Evolutionary conservation across 495 filamentous ascomycete genomes (phyloP).

Genomic region (Penicillium goetzii): DNA sequence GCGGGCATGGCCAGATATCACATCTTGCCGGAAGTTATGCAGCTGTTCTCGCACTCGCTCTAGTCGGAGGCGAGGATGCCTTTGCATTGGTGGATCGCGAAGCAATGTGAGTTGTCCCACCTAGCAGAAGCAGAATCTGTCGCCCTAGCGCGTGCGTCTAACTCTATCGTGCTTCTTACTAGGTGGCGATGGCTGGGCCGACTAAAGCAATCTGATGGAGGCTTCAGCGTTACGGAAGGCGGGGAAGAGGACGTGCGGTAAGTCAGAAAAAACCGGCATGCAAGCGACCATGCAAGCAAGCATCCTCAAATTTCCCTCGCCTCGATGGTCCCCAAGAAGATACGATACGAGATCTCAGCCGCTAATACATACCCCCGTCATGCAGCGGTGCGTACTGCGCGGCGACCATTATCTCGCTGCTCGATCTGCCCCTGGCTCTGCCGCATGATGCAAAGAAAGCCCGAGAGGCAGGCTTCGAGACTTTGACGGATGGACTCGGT

Average conservation of each 20-base stretch:
- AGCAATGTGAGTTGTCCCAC: constrained; percentile 62
- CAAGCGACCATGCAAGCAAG: constrained; percentile 6
- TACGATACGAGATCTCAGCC: background rate
- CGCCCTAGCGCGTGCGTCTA: constrained; percentile 26
- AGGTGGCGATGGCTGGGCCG: constrained; percentile 83
- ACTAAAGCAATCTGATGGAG: constrained; percentile 82
- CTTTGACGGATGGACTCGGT: constrained; percentile 68
- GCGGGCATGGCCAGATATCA: constrained; percentile 85
- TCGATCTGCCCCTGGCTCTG: constrained; percentile 80
- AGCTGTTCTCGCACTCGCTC: constrained; percentile 72
- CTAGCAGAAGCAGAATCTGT: background rate
- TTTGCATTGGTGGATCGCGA: constrained; percentile 77
- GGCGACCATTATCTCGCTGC: constrained; percentile 75
- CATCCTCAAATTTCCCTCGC: background rate
- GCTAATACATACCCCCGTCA: constrained; percentile 16
- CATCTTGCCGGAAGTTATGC: constrained; percentile 91
- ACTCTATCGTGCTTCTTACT: constrained; percentile 16
- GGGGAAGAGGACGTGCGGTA: constrained; percentile 93
- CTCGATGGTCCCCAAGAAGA: background rate
- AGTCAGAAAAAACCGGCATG: constrained; percentile 21
- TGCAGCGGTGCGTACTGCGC: constrained; percentile 87
- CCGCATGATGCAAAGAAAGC: constrained; percentile 60
- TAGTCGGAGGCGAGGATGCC: constrained; percentile 73
- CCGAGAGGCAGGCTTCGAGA: constrained; percentile 46
- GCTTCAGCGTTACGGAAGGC: constrained; percentile 76